Percentiles rank a stretch among this genome's conserved stretches.
phyloP scores from a whole-genome alignment of 148 eudicot genomes.

The Gaultheria prostrata region DNA sequence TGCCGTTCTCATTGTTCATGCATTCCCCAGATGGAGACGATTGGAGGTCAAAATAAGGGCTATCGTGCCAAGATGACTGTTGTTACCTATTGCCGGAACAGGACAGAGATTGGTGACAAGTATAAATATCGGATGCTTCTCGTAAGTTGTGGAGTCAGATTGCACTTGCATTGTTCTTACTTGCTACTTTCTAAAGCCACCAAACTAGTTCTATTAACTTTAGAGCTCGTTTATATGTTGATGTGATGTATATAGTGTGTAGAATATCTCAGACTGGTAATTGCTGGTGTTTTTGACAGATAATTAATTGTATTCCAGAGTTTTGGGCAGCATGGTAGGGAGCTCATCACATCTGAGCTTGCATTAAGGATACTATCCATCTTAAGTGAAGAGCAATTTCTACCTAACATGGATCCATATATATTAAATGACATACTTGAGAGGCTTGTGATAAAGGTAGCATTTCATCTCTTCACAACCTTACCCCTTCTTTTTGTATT shows the following conservation, averaged over 20 bases:
- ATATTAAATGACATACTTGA: conserved; percentile 59
- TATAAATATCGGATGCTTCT: conserved; percentile 81
- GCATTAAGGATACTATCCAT: conserved; percentile 81
- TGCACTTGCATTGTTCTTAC: neutral
- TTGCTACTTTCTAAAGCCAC: neutral
- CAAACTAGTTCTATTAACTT: neutral
- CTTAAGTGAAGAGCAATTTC: conserved; percentile 82
- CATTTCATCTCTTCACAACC: neutral
- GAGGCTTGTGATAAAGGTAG: conserved; percentile 82
- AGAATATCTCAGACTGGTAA: conserved; percentile 74
- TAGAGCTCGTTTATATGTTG: neutral
- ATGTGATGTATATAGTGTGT: conserved; percentile 26
- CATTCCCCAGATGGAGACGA: conserved; percentile 60
- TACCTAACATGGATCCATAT: conserved; percentile 62
- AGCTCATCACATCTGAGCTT: conserved; percentile 94
- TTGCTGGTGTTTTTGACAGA: conserved; percentile 99
- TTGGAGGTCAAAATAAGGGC: conserved; percentile 66
- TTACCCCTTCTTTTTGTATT: neutral
- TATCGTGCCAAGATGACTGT: conserved; percentile 69
- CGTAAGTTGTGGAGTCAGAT: conserved; percentile 50
- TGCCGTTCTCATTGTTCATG: neutral
- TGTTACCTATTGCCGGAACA: conserved; percentile 71
- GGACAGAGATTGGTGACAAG: conserved; percentile 51
- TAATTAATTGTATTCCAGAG: conserved; percentile 99
- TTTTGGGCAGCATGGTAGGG: conserved; percentile 99